Evolutionary conservation across 192 early-diverging fungal species (phyloP), one percentile per base, ranked within the genome.

Genomic region (Obelidium mucronatum): DNA sequence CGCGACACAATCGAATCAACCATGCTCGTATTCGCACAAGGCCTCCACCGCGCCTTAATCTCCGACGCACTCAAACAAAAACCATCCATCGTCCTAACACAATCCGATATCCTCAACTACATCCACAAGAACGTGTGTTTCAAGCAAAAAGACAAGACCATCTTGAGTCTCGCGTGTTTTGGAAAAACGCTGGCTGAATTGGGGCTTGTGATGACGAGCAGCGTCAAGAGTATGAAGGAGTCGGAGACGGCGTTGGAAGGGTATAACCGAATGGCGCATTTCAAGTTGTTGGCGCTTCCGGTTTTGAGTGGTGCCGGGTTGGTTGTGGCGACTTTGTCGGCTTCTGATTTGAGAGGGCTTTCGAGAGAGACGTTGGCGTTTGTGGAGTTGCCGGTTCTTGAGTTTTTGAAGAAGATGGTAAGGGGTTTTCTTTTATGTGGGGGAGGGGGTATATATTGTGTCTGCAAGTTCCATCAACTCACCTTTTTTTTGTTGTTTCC

Each of bases 61-160:
- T 81, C 86, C 17, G 85, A 90, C 64, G 81, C 78, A 19, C 59
- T 56, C 31, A 65, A 83, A 2, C 42, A 26, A 77, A 62, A 40
- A 73, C 2, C 59, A 53, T 1, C 80, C 82, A 30, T 90, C 80
- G 42, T 92, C 4, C 61, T 92, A 22, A 88, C 89, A 2, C 91
- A 92, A 72, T 83, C 87, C 5, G 91, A 92, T 54, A 80, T 92
- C 22, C 80, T 90, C 42, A 70, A 79, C 26, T 87, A 88, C 74
- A 82, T 86, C 36, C 22, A 71, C 26, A 51, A 40, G 26, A 63
- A 60, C 56, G 56, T 51, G 30, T 26, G 56, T 24, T 44, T 26
- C 24, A 34, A 56, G 28, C 67, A 68, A 39, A 64, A 35, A 24
- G 40, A 35, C 24, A 35, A 64, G 61, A 64, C 37, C 82, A 89